Evolutionary conservation across 2,329 filamentous ascomycete genomes (phyloP).

Genomic region (Colletotrichum chrysophilum): DNA sequence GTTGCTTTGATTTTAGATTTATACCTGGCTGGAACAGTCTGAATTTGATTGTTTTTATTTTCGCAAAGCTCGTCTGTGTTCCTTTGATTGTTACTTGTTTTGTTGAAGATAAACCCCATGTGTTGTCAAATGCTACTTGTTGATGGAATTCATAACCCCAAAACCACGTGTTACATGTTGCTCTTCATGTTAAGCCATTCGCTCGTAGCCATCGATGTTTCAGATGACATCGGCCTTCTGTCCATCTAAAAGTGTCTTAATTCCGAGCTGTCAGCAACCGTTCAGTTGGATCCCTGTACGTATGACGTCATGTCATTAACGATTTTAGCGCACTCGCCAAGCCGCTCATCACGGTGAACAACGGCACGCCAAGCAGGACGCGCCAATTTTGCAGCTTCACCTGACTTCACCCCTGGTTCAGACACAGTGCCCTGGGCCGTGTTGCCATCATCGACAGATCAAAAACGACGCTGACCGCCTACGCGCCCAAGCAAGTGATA

Average conservation of each 20-base stretch:
- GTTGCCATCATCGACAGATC: not conserved
- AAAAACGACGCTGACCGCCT: not conserved
- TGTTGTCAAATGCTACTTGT: not conserved
- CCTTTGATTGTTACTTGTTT: fast-evolving
- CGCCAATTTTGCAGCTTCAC: not conserved
- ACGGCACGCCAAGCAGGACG: not conserved
- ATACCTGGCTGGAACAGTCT: slow-evolving; percentile 17
- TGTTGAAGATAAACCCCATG: not conserved
- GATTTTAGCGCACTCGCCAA: not conserved
- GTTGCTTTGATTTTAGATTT: not conserved
- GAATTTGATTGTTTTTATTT: not conserved
- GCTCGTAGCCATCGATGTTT: not conserved
- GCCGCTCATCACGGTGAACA: not conserved
- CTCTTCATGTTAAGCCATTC: not conserved
- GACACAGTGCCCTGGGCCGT: not conserved
- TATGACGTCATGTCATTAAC: not conserved
- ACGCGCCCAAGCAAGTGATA: not conserved
- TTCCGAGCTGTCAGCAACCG: not conserved
- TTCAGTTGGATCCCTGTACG: not conserved
- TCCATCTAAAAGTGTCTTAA: not conserved
- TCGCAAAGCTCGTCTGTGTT: not conserved
- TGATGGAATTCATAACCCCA: not conserved
- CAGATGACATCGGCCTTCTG: not conserved
- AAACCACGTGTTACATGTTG: not conserved
- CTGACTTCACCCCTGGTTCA: not conserved